phyloP scores from a whole-genome alignment of 2,329 filamentous ascomycete genomes.

The Phialocephala sp. region DNA sequence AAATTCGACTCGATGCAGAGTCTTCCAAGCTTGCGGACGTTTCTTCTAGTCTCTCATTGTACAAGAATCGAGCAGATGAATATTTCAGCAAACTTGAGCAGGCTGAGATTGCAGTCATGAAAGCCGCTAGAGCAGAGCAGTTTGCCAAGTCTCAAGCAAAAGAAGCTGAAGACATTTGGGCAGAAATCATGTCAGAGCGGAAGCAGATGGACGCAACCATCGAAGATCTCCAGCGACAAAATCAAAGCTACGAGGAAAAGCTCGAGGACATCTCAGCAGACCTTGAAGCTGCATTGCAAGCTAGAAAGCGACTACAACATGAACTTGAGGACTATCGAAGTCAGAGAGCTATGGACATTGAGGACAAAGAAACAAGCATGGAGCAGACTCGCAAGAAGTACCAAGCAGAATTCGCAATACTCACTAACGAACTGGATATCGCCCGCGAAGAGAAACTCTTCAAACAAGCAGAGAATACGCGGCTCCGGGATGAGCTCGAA shows the following conservation, averaged over 20 bases:
- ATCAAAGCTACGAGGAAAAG: conserved; percentile 87
- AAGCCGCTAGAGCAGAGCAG: conserved; percentile 88
- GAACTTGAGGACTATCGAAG: conserved; percentile 97
- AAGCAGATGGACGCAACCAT: conserved; percentile 87
- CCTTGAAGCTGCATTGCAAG: conserved; percentile 81
- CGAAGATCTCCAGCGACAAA: conserved; percentile 88
- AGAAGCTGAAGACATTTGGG: conserved; percentile 90
- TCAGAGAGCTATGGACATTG: conserved; percentile 92
- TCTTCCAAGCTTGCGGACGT: conserved; percentile 85
- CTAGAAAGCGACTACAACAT: conserved; percentile 93
- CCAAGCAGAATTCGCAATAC: conserved; percentile 85
- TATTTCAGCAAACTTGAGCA: conserved; percentile 98
- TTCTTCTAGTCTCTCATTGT: conserved; percentile 80
- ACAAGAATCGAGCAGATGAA: conserved; percentile 91
- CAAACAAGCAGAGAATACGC: conserved; percentile 85
- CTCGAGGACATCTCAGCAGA: conserved; percentile 92
- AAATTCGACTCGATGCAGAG: conserved; percentile 91
- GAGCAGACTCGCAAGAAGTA: conserved; percentile 99
- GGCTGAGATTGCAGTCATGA: conserved; percentile 92
- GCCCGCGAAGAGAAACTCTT: conserved; percentile 87
- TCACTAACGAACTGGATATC: conserved; percentile 91
- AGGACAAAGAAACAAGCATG: conserved; percentile 94
- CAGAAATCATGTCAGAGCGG: conserved; percentile 87
- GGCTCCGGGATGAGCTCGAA: conserved; percentile 93
- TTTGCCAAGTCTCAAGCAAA: conserved; percentile 89